phyloP scores from a whole-genome alignment of 495 filamentous ascomycete species.

The Aspergillus asperescens region DNA sequence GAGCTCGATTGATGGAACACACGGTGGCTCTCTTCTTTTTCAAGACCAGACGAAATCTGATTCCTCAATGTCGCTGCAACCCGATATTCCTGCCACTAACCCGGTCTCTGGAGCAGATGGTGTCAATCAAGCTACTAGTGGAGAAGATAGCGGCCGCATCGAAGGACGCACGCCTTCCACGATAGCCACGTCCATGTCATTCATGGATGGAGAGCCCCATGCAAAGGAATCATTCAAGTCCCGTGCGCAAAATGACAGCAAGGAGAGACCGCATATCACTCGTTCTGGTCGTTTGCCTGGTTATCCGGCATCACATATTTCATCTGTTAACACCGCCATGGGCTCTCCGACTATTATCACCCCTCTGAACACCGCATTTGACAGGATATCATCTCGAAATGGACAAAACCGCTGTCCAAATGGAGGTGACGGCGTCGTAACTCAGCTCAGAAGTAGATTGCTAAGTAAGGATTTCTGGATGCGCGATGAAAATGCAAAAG shows the following conservation, averaged over 20 bases:
- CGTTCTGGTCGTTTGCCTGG: conserved; percentile 31
- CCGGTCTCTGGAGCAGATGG: conserved; percentile 31
- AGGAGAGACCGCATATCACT: conserved; percentile 22
- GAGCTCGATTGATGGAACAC: conserved; percentile 23
- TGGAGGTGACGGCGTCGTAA: conserved; percentile 27
- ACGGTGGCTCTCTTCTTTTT: conserved; percentile 17
- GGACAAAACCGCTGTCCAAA: conserved; percentile 21
- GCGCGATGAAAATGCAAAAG: conserved; percentile 96
- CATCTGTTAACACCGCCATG: conserved; percentile 30
- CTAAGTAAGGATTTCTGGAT: conserved; percentile 98
- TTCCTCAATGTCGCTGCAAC: conserved; percentile 36
- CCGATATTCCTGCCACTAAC: conserved; percentile 29
- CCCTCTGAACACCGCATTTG: conserved; percentile 30
- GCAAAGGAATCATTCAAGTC: conserved; percentile 24
- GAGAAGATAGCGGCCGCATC: conserved; percentile 37
- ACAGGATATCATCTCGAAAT: conserved; percentile 15
- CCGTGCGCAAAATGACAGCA: conserved; percentile 14
- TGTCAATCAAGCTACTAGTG: conserved; percentile 13
- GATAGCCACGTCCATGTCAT: conserved; percentile 36
- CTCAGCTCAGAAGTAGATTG: conserved; percentile 70
- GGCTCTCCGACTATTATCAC: conserved; percentile 31
- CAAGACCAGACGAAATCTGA: conserved; percentile 28
- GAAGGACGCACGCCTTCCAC: conserved; percentile 39
- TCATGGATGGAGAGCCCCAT: conserved; percentile 27
- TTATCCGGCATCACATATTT: conserved; percentile 31